Evolutionary conservation across 164 flowering plant genomes (phyloP).

Genomic region (Aristolochia californica): DNA sequence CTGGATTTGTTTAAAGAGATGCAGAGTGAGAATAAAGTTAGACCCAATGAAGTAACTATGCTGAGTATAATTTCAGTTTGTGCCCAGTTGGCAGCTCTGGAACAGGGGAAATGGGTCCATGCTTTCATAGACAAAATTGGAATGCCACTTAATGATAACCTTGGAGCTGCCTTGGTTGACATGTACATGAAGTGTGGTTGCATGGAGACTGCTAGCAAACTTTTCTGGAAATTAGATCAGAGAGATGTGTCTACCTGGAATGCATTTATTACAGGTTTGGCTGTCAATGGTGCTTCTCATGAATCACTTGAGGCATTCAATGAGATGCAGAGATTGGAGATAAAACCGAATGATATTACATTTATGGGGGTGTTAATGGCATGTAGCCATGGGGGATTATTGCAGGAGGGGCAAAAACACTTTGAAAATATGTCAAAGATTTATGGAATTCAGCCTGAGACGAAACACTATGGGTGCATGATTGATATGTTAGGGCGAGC

Average conservation of each 20-base stretch:
- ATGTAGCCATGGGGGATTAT: slow-evolving; percentile 25
- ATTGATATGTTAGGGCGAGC: slow-evolving; percentile 26
- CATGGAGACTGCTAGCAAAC: slow-evolving; percentile 9
- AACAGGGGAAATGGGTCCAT: slow-evolving; percentile 22
- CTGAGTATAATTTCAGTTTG: slow-evolving; percentile 17
- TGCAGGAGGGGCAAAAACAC: slow-evolving; percentile 17
- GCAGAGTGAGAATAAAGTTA: slow-evolving; percentile 3
- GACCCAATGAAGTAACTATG: slow-evolving; percentile 23
- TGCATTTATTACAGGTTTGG: slow-evolving; percentile 19
- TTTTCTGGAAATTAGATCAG: slow-evolving; percentile 13
- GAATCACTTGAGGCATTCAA: slow-evolving; percentile 13
- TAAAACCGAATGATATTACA: slow-evolving; percentile 17
- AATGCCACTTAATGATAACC: slow-evolving; percentile 8
- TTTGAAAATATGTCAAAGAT: slow-evolving; percentile 11
- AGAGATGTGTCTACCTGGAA: slow-evolving; percentile 21
- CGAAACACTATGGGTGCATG: slow-evolving; percentile 25
- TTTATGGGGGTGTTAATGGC: slow-evolving; percentile 22
- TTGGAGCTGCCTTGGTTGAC: slow-evolving; percentile 72
- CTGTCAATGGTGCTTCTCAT: slow-evolving; percentile 16
- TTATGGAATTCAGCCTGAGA: slow-evolving; percentile 14
- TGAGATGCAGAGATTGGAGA: slow-evolving; percentile 11
- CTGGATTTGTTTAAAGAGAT: slow-evolving; percentile 14
- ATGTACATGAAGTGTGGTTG: slow-evolving; percentile 86
- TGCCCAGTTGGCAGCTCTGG: slow-evolving; percentile 14
- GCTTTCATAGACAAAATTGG: slow-evolving; percentile 15